Percentiles rank a stretch among this genome's conserved stretches.
Evolutionary conservation across 2,329 filamentous ascomycete species (phyloP).

Genomic region (Fusarium floridanum): DNA sequence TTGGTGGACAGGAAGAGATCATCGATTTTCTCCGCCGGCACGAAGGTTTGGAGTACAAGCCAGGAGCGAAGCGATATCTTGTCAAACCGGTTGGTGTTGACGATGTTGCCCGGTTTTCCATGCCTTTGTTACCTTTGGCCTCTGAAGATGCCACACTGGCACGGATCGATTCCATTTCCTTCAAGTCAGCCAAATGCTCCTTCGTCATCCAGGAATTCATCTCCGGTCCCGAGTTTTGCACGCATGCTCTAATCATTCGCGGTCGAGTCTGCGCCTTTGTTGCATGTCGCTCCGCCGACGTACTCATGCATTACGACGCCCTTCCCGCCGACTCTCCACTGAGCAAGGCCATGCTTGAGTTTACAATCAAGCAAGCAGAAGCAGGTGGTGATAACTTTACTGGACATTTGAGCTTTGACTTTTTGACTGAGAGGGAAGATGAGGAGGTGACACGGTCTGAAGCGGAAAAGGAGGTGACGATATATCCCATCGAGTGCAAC

Average conservation of each 20-base stretch:
- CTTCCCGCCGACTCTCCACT: conserved; percentile 68
- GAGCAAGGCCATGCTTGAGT: conserved; percentile 70
- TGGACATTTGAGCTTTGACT: conserved; percentile 80
- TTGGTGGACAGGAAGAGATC: conserved; percentile 66
- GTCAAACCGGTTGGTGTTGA: conserved; percentile 76
- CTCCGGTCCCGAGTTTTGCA: conserved; percentile 73
- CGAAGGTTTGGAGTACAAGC: conserved; percentile 35
- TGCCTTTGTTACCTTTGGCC: conserved; percentile 73
- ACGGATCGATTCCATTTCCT: conserved; percentile 59
- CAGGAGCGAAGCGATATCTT: conserved; percentile 64
- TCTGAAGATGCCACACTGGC: conserved; percentile 68
- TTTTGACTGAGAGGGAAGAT: conserved; percentile 62
- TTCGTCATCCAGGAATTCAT: conserved; percentile 76
- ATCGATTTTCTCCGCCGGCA: conserved; percentile 62
- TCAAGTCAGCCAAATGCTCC: conserved; percentile 52
- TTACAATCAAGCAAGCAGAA: conserved; percentile 70
- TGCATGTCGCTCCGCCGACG: conserved; percentile 72
- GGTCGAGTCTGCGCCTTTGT: conserved; percentile 76
- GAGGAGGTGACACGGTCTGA: conserved; percentile 12
- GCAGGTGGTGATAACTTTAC: conserved; percentile 67
- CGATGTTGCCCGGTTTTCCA: conserved; percentile 69
- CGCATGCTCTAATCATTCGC: conserved; percentile 75
- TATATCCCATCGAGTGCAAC: conserved; percentile 80
- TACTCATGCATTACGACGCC: conserved; percentile 75
- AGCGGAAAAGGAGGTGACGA: conserved; percentile 44